Evolutionary conservation across 2,329 filamentous ascomycete species (phyloP), one percentile per base, ranked within the genome.

Genomic region (Talaromyces sp.): DNA sequence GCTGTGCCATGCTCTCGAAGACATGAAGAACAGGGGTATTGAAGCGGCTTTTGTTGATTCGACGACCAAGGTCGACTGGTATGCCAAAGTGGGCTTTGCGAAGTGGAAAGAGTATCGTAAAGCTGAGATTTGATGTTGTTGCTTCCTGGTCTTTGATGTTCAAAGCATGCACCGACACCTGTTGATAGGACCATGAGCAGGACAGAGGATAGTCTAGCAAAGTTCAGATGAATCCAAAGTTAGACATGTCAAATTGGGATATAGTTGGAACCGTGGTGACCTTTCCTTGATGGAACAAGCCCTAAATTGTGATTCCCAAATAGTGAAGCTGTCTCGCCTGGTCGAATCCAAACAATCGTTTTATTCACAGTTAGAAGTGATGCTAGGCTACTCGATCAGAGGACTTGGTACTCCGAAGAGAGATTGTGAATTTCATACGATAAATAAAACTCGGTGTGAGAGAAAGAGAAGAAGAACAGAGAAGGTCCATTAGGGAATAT

Each of bases 1-100:
- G 57, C 59, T 81, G 51, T 74, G 74, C 17, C 72, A 76, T 63
- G 77, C 79, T 19, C 70, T 80, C 29, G 69, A 78, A 65, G 66
- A 78, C 65, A 75, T 81, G 76, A 75, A 70, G 62, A 58, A 71
- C 43, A 65, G 78, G 38, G 77, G 74, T 0, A 64, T 77, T 1
- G 72, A 79, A 35, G 75, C 75, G 0, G 73, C 78, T 2, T 79
- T 77, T 65, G 72, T 81, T 54, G 78, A 81, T 59, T 79, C 73
- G 71, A 76, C 78, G 46, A 71, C 69, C 24, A 66, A 78, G 46
- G 68, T 75, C 17, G 77, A 77, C 17, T 80, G 75, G 66, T 80
- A 80, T 67, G 78, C 79, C 65, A 71, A 73, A 56, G 62, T 79
- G 46, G 78, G 77, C 1, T 79, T 78, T 63, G 58, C 72, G 60